Evolutionary conservation across 2,329 filamentous ascomycete genomes (phyloP).

Genomic region (Huntiella decipiens): DNA sequence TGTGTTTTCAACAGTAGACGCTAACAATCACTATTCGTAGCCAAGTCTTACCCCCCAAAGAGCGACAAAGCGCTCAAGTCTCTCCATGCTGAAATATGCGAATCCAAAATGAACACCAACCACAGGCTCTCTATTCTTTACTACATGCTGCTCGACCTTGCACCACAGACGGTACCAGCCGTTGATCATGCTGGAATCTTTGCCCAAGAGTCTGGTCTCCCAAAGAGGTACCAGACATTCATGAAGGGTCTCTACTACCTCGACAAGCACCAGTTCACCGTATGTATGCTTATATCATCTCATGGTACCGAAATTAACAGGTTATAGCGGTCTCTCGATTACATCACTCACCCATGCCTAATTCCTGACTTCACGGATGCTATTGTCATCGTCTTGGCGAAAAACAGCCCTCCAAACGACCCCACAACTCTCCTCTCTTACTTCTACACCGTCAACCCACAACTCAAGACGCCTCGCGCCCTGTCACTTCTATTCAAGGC

Average conservation of each 20-base stretch:
- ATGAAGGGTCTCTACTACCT: conserved; percentile 70
- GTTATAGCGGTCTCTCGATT: conserved; percentile 45
- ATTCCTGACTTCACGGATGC: conserved; percentile 70
- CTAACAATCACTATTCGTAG: conserved; percentile 17
- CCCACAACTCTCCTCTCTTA: conserved; percentile 54
- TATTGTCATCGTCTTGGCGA: conserved; percentile 51
- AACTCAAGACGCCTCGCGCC: conserved; percentile 43
- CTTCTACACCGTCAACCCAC: conserved; percentile 56
- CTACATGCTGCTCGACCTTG: conserved; percentile 64
- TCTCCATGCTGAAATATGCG: conserved; percentile 51
- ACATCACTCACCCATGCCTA: conserved; percentile 61
- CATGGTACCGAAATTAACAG: neutral
- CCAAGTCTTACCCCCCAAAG: conserved; percentile 56
- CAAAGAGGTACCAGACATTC: conserved; percentile 58
- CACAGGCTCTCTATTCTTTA: conserved; percentile 71
- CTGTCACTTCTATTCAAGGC: conserved; percentile 51
- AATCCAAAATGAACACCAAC: conserved; percentile 44
- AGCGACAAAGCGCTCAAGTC: conserved; percentile 46
- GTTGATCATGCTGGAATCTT: conserved; percentile 34
- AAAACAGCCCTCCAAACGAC: conserved; percentile 38
- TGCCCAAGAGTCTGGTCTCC: conserved; percentile 43
- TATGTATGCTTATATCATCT: conserved; percentile 16
- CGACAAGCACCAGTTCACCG: conserved; percentile 50
- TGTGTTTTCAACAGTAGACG: no score
- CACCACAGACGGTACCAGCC: conserved; percentile 26